Evolutionary conservation across 1,139 yeast species (phyloP).

Genomic region (Pichia sp.): DNA sequence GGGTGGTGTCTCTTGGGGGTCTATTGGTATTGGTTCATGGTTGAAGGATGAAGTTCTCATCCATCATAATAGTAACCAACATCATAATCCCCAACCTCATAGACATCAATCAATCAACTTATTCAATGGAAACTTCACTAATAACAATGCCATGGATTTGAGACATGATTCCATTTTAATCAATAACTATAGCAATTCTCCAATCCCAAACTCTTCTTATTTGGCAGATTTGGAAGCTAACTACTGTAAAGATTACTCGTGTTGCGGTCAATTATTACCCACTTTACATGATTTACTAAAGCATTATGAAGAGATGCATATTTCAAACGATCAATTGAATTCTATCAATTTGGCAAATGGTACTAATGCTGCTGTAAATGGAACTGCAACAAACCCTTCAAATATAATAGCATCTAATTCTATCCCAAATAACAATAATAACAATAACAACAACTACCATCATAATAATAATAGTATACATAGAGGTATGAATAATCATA

Average conservation of each 20-base stretch:
- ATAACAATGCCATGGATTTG: conserved; percentile 20
- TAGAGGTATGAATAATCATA: conserved; percentile 31
- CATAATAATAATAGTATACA: conserved; percentile 14
- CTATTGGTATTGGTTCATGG: conserved; percentile 93
- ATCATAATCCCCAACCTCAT: conserved; percentile 1
- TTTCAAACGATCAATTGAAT: conserved; percentile 23
- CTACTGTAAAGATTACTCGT: conserved; percentile 91
- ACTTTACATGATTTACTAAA: conserved; percentile 87
- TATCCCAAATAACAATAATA: conserved; percentile 28
- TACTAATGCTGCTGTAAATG: background rate
- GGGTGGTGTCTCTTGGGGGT: conserved; percentile 99
- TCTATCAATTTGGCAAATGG: background rate
- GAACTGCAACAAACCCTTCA: background rate
- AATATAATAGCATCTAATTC: conserved; percentile 28
- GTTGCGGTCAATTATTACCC: conserved; percentile 90
- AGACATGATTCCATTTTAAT: conserved; percentile 26
- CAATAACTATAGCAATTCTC: conserved; percentile 54
- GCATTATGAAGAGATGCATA: conserved; percentile 96
- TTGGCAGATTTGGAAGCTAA: conserved; percentile 91
- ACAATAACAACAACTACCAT: conserved; percentile 22
- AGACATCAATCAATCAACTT: conserved; percentile 17
- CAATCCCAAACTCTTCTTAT: conserved; percentile 59
- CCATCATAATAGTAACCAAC: conserved; percentile 14
- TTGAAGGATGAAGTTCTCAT: conserved; percentile 82
- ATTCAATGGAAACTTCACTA: conserved; percentile 17